phyloP scores from a whole-genome alignment of 768 basidiomycete species.

The Leccinum fibrillosum region DNA sequence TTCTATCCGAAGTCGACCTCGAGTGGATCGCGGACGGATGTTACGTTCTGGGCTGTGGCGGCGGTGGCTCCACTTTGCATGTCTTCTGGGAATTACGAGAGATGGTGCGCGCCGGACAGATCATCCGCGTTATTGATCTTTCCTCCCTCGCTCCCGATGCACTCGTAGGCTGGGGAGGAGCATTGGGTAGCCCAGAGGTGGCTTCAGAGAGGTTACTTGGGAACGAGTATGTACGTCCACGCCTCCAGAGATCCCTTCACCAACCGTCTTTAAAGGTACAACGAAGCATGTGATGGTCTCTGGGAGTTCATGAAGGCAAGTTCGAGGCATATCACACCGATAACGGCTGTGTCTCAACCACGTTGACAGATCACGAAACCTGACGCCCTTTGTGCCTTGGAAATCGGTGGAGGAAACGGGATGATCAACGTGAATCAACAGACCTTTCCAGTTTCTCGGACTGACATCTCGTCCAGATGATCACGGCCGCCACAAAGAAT shows the following conservation, averaged over 20 bases:
- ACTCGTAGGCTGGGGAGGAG: slow-evolving; percentile 38
- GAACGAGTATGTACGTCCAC: slow-evolving; percentile 30
- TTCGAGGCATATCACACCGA: not conserved
- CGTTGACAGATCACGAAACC: slow-evolving; percentile 29
- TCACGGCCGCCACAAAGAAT: slow-evolving; percentile 33
- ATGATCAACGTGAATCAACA: slow-evolving; percentile 36
- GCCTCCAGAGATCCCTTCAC: not conserved
- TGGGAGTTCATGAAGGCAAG: slow-evolving; percentile 29
- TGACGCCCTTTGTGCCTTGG: slow-evolving; percentile 34
- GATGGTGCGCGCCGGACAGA: slow-evolving; percentile 47
- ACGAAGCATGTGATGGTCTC: slow-evolving; percentile 30
- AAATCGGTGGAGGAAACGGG: slow-evolving; percentile 46
- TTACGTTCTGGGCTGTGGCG: slow-evolving; percentile 59
- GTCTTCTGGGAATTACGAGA: slow-evolving; percentile 50
- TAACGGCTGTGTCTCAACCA: slow-evolving; percentile 3
- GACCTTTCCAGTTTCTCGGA: not conserved
- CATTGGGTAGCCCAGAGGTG: slow-evolving; percentile 43
- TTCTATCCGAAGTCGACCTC: slow-evolving; percentile 44
- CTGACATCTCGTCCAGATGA: slow-evolving; percentile 29
- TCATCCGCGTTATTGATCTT: slow-evolving; percentile 45
- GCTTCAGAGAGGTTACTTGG: slow-evolving; percentile 36
- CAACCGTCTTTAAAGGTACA: slow-evolving; percentile 24
- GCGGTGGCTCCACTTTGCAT: slow-evolving; percentile 58
- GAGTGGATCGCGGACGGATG: slow-evolving; percentile 65
- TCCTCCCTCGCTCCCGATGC: slow-evolving; percentile 41